phyloP scores from a whole-genome alignment of 2,329 filamentous ascomycete species.

The Leptoxyphium fumago region DNA sequence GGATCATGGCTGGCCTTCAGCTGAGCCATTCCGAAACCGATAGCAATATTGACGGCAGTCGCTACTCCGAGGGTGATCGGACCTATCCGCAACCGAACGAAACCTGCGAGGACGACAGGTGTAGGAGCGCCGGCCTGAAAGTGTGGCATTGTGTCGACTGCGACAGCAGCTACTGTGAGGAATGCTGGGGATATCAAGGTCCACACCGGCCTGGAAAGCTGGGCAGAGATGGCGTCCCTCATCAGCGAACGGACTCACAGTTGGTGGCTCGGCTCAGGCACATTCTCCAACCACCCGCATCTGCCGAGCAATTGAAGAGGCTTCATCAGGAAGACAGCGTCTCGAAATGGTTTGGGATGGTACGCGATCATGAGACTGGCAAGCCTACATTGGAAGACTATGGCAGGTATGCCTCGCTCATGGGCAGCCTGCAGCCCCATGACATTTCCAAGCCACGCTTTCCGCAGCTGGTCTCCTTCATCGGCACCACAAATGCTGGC shows the following conservation, averaged over 20 bases:
- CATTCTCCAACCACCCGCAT: slow-evolving; percentile 6
- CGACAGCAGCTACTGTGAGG: slow-evolving; percentile 5
- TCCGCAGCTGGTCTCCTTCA: slow-evolving; percentile 7
- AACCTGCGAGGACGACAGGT: slow-evolving; percentile 4
- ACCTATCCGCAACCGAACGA: background rate
- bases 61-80: background rate
- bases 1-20: background rate
- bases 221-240: slow-evolving; percentile 11
- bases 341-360: slow-evolving; percentile 20
- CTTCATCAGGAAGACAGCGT: slow-evolving; percentile 15
- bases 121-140: background rate
- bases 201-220: slow-evolving; percentile 7
- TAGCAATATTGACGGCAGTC: background rate
- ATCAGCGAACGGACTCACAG: slow-evolving; percentile 13
- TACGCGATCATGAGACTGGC: slow-evolving; percentile 8
- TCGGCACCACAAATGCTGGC: slow-evolving; percentile 20
- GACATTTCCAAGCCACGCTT: slow-evolving; percentile 1
- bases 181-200: slow-evolving; percentile 7
- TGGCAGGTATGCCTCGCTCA: slow-evolving; percentile 26
- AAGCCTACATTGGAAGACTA: slow-evolving; percentile 20
- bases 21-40: background rate
- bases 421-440: slow-evolving; percentile 15
- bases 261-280: slow-evolving; percentile 9
- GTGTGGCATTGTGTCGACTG: slow-evolving; percentile 7
- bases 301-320: slow-evolving; percentile 4